Base-by-base conservation (phyloP, 306 rosid genomes). In the Quercus berberidifolia region DNA sequence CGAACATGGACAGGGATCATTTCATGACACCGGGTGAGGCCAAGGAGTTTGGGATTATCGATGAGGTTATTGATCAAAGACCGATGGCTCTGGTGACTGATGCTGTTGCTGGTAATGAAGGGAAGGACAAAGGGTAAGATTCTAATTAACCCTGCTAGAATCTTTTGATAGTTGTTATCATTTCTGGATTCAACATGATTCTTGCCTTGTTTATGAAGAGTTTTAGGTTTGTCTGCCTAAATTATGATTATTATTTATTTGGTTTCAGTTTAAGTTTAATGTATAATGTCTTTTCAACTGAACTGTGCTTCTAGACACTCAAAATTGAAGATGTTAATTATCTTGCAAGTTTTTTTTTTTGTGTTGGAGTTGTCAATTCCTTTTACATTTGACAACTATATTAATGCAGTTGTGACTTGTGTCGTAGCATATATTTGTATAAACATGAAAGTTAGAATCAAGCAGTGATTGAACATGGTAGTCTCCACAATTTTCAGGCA, bases 61-160 rank as follows among this genome's bases (percentile, higher is more conserved):
- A 95, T 59, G 98, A 95, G 84, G 98, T 95, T 62, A 95, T 95
- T 75, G 96, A 90, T 84, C 85, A 93, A 81, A 95, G 99, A 84
- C 98, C 99, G 18, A 25, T 84, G 83, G 55, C 94, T 78, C 87
- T 95, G 84, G 98, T 95, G 70, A 80, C 97, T 69, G 99, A 95
- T 80, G 99, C 94, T 51, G 86, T 95, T 83, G 85, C 30, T 63
- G 78, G 14, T 46, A 6, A 64, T 41, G 97, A 94, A 79, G 84
- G 84, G 78, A 88, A 92, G 85, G 94, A 89, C 78, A 87, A 89
- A 86, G 79, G 84, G 81, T 86, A 79, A 86, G 87, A 35, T 35
- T 35, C 9, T 35, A 35, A 6, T 35, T 35, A 67, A 59, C 73
- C 35, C 4, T 56, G 33, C 33, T 63, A 73, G 55, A 75, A 33